A percentile compares a stretch with the other conserved stretches of the same genome.
Evolutionary conservation across 108 stramenopile species (phyloP).

Genomic region (Cyclotella sp.): DNA sequence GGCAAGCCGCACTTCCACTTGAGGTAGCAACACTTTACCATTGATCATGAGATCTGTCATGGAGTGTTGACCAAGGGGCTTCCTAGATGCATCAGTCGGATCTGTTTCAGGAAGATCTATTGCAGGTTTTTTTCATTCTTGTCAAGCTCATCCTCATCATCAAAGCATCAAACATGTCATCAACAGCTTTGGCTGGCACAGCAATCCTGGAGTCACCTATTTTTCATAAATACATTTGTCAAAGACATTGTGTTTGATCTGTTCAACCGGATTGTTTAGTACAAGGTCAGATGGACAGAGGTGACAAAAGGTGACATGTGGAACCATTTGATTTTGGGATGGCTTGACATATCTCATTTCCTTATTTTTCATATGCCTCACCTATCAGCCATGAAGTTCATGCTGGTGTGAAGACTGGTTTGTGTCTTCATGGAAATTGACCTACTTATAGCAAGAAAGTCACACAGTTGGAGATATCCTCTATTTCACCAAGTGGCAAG

Average conservation of each 20-base stretch:
- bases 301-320: conserved; percentile 28
- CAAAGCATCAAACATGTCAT: background rate
- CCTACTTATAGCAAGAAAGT: conserved; percentile 61
- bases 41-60: conserved; percentile 44
- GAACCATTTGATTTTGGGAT: conserved; percentile 34
- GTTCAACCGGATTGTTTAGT: conserved; percentile 5
- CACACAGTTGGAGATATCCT: conserved; percentile 54
- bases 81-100: conserved; percentile 25
- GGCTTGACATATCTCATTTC: conserved; percentile 57
- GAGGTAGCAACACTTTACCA: conserved; percentile 50
- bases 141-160: conserved; percentile 21
- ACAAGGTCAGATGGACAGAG: conserved; percentile 27
- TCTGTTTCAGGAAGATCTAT: conserved; percentile 37
- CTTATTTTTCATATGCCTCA: conserved; percentile 51
- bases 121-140: conserved; percentile 25
- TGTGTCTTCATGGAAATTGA: conserved; percentile 31
- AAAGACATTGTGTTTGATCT: background rate
- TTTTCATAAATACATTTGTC: conserved; percentile 14
- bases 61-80: conserved; percentile 18
- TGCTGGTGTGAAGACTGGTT: background rate
- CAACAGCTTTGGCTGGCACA: background rate
- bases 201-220: conserved; percentile 9
- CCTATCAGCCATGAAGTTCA: conserved; percentile 27
- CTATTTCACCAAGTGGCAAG: conserved; percentile 30
- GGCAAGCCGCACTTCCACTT: conserved; percentile 15